Base-by-base conservation (phyloP, 176 grass and related monocot species). In the Zea mays region DNA sequence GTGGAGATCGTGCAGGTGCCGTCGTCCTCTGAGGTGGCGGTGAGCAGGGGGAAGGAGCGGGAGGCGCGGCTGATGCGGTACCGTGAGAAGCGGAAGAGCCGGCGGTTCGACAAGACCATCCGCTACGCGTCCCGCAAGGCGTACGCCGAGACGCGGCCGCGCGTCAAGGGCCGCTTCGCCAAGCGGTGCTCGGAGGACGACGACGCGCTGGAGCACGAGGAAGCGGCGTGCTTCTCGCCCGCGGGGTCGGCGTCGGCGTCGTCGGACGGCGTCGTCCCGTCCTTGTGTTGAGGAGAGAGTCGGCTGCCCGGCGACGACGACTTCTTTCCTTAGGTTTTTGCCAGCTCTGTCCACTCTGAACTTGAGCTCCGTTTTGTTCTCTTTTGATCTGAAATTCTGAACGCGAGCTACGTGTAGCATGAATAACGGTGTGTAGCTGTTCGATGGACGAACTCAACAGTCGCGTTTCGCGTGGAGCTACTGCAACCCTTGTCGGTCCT, bases 101-200 rank as follows among this genome's bases (percentile, higher is more conserved):
- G 90, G 10, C 65, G 87, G 13, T 97, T 97, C 71, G 33, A 90
- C 50, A 97, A 97, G 88, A 97, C 90, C 72, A 93, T 97, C 77
- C 81, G 93, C 35, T 97, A 97, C 67, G 90, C 93, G 41, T 92
- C 93, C 65, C 83, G 90, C 59, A 97, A 97, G 82, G 90, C 93
- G 21, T 97, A 97, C 71, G 93, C 93, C 34, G 90, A 93, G 88
- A 82, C 90, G 64, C 86, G 93, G 57, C 93, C 88, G 11, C 88
- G 90, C 79, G 71, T 97, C 74, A 97, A 97, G 79, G 93, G 93
- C 72, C 64, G 93, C 34, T 97, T 97, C 74, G 85, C 77, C 20
- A 97, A 97, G 88, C 90, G 90, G 20, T 12, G 71, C 82, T 60
- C 37, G 10, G 76, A 52, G 20, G 86, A 64, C 0, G 70, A 49